phyloP scores from a whole-genome alignment of 768 basidiomycete species.

The Boletus sp. region DNA sequence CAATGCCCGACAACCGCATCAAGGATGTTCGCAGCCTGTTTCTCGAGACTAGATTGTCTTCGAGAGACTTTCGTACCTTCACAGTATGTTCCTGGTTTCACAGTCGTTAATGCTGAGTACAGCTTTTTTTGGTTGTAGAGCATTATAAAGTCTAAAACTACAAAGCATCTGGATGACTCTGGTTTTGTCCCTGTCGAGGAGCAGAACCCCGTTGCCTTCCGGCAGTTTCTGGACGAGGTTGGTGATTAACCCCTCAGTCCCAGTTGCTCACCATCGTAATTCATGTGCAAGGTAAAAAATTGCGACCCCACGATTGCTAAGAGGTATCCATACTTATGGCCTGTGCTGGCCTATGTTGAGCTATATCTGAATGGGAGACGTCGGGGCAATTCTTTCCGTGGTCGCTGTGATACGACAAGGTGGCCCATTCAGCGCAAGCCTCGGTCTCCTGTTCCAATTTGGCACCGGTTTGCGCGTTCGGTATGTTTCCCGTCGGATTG shows the following conservation, averaged over 20 bases:
- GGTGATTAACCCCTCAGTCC: background rate
- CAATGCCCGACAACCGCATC: constrained; percentile 11
- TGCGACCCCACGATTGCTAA: constrained; percentile 5
- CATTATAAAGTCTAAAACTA: background rate
- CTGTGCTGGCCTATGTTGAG: constrained; percentile 14
- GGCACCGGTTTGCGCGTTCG: constrained; percentile 3
- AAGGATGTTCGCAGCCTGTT: background rate
- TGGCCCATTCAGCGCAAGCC: background rate
- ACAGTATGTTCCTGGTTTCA: constrained; percentile 7
- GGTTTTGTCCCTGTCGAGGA: constrained; percentile 2
- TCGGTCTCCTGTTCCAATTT: constrained; percentile 8
- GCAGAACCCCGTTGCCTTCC: constrained; percentile 6
- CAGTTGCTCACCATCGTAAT: background rate
- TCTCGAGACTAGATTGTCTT: background rate
- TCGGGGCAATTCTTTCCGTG: no score
- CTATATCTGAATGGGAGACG: constrained; percentile 4
- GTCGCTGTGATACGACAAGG: no score
- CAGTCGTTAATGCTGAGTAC: background rate
- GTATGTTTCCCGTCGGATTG: background rate
- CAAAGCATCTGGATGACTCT: background rate
- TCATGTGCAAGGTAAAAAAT: constrained; percentile 8
- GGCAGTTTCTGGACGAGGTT: constrained; percentile 15
- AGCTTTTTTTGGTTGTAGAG: background rate
- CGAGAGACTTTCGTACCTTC: background rate
- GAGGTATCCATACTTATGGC: constrained; percentile 16